phyloP scores from a whole-genome alignment of 192 early-diverging fungal species.

The Coemansia asiatica region DNA sequence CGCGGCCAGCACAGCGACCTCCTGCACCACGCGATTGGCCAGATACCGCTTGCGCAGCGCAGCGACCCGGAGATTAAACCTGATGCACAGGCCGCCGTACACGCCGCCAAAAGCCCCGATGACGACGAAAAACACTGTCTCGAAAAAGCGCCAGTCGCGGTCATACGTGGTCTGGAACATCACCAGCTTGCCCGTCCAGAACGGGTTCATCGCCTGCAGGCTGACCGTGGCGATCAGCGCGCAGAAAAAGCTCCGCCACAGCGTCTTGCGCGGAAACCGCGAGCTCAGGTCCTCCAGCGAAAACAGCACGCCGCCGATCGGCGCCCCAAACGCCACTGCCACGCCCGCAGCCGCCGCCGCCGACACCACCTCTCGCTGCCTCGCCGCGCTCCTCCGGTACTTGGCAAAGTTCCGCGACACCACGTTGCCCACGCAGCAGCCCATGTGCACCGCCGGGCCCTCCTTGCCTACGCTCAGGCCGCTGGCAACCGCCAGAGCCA shows the following conservation, averaged over 20 bases:
- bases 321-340: constrained; percentile 74
- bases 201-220: constrained; percentile 89
- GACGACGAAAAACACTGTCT: constrained; percentile 76
- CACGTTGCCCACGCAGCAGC: constrained; percentile 86
- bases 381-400: constrained; percentile 74
- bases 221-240: constrained; percentile 93
- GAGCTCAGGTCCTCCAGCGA: constrained; percentile 89
- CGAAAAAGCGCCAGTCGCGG: constrained; percentile 93
- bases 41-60: constrained; percentile 71
- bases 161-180: constrained; percentile 94
- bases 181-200: constrained; percentile 93
- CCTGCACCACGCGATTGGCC: constrained; percentile 63
- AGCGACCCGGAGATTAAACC: constrained; percentile 68
- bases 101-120: constrained; percentile 83
- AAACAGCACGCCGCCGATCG: constrained; percentile 72
- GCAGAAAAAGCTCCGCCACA: constrained; percentile 97
- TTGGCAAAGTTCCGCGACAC: constrained; percentile 79
- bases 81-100: constrained; percentile 76
- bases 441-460: constrained; percentile 92
- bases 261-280: constrained; percentile 90
- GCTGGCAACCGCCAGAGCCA: constrained; percentile 76
- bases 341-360: constrained; percentile 73
- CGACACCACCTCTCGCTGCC: constrained; percentile 71
- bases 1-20: constrained; percentile 65
- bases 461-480: constrained; percentile 91